Evolutionary conservation across 2,329 filamentous ascomycete species (phyloP).

Genomic region (Thermothelomyces thermophilus): DNA sequence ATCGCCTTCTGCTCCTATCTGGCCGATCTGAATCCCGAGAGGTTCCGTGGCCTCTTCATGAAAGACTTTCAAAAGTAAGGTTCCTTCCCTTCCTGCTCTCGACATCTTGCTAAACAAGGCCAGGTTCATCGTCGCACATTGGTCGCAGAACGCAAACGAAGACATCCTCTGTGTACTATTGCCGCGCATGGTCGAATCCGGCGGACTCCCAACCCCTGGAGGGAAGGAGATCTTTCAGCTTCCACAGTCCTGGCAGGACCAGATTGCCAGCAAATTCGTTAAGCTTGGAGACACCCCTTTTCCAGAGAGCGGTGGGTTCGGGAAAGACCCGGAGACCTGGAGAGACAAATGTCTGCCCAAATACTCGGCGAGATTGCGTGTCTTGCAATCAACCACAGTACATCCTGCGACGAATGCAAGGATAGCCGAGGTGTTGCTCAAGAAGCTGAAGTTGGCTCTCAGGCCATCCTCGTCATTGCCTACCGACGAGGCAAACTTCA

Average conservation of each 20-base stretch:
- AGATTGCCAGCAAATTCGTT: conserved; percentile 65
- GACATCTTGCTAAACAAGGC: conserved; percentile 20
- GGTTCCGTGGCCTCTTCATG: conserved; percentile 73
- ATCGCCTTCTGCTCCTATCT: conserved; percentile 80
- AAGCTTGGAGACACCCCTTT: conserved; percentile 57
- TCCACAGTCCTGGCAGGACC: conserved; percentile 64
- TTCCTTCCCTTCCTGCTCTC: not conserved
- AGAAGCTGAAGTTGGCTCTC: conserved; percentile 59
- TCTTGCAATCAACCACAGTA: conserved; percentile 55
- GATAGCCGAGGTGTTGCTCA: conserved; percentile 58
- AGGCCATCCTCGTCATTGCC: conserved; percentile 52
- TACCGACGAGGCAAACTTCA: conserved; percentile 63
- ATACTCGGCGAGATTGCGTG: conserved; percentile 59
- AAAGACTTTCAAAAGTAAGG: conserved; percentile 71
- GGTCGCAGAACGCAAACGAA: conserved; percentile 60
- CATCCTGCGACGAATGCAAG: conserved; percentile 61
- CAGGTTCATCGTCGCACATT: conserved; percentile 69
- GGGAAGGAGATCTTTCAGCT: conserved; percentile 50
- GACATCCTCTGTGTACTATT: conserved; percentile 63
- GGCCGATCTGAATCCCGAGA: conserved; percentile 62
- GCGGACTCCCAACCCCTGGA: conserved; percentile 46
- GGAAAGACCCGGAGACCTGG: conserved; percentile 57
- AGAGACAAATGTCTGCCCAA: conserved; percentile 58
- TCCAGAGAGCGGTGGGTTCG: conserved; percentile 55
- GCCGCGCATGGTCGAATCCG: conserved; percentile 54